Percentiles rank a stretch among this genome's conserved stretches.
phyloP scores from a whole-genome alignment of 2,329 filamentous ascomycete genomes.

The Ophiocordyceps australis region DNA sequence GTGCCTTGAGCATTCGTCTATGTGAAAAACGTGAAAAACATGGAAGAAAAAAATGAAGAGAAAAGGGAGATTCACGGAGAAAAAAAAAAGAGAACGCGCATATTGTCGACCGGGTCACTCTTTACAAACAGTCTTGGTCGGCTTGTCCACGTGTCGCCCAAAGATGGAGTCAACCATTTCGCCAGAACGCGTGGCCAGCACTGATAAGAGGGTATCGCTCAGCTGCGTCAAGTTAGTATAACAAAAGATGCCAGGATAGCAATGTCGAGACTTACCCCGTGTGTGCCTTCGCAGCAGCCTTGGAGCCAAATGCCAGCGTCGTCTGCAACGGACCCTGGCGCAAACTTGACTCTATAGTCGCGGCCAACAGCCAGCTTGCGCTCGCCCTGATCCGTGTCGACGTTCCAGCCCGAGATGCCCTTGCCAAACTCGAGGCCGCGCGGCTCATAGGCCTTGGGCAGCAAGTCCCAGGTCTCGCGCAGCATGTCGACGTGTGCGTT shows the following conservation, averaged over 20 bases:
- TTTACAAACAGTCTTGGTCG: no score
- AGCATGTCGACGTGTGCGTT: constrained; percentile 67
- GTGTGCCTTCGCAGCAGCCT: constrained; percentile 82
- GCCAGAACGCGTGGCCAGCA: constrained; percentile 56
- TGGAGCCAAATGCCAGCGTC: constrained; percentile 80
- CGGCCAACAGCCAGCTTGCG: constrained; percentile 48
- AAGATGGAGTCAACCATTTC: constrained; percentile 68
- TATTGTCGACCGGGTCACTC: no score
- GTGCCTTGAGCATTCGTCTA: no score
- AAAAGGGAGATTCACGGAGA: no score
- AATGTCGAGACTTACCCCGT: constrained; percentile 50
- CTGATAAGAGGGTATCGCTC: constrained; percentile 67
- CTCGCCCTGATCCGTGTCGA: constrained; percentile 17
- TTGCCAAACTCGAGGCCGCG: constrained; percentile 11
- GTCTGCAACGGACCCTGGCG: constrained; percentile 44
- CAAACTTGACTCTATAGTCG: constrained; percentile 64
- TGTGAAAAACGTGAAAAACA: no score
- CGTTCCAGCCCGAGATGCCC: constrained; percentile 21
- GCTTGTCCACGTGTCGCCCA: no score
- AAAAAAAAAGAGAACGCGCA: no score
- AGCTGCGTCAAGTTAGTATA: constrained; percentile 24
- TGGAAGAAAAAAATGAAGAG: no score
- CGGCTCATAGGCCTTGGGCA: constrained; percentile 33
- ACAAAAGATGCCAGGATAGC: constrained; percentile 1
- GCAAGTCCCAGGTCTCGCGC: constrained; percentile 42